Conservation (phyloP, 2,329 filamentous ascomycete species). For the Pestalotiopsis sp. region DNA sequence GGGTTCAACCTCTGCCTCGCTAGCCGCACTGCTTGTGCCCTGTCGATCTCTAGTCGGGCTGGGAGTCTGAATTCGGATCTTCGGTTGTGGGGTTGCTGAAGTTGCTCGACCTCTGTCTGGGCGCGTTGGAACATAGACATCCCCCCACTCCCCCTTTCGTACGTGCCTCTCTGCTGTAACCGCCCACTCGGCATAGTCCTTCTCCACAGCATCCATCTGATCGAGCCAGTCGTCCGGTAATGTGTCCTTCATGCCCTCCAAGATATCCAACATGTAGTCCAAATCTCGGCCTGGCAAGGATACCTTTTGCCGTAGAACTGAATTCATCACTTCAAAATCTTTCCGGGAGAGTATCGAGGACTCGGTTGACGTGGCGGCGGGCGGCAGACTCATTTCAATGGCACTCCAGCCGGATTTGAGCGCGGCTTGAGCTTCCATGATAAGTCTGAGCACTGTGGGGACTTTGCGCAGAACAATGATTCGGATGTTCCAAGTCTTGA, state of each 20-base stretch:
- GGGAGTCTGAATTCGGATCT: conserved; percentile 29
- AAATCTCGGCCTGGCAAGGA: conserved; percentile 70
- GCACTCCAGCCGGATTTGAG: conserved; percentile 69
- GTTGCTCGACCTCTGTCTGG: not conserved
- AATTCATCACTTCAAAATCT: conserved; percentile 61
- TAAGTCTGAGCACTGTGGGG: conserved; percentile 66
- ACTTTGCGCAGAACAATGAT: conserved; percentile 75
- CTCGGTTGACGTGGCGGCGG: conserved; percentile 13
- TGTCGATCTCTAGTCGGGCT: conserved; percentile 25
- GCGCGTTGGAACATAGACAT: conserved; percentile 7
- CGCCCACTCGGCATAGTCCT: conserved; percentile 79
- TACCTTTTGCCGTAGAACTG: conserved; percentile 69
- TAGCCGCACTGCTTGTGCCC: conserved; percentile 10
- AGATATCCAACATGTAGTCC: conserved; percentile 82
- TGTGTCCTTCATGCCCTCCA: conserved; percentile 83
- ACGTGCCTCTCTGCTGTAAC: conserved; percentile 75
- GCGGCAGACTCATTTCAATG: conserved; percentile 40
- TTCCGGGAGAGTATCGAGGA: conserved; percentile 39
- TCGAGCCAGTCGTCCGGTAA: conserved; percentile 89
- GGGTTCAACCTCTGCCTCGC: conserved; percentile 19
- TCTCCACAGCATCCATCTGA: conserved; percentile 78
- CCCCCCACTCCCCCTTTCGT: conserved; percentile 64
- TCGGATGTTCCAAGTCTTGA: conserved; percentile 78
- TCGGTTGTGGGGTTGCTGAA: conserved; percentile 25
- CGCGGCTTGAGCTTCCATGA: conserved; percentile 68